Evolutionary conservation across 768 basidiomycete species (phyloP), one percentile per base, ranked within the genome.

Genomic region (Brasilioporus rufonigricans): DNA sequence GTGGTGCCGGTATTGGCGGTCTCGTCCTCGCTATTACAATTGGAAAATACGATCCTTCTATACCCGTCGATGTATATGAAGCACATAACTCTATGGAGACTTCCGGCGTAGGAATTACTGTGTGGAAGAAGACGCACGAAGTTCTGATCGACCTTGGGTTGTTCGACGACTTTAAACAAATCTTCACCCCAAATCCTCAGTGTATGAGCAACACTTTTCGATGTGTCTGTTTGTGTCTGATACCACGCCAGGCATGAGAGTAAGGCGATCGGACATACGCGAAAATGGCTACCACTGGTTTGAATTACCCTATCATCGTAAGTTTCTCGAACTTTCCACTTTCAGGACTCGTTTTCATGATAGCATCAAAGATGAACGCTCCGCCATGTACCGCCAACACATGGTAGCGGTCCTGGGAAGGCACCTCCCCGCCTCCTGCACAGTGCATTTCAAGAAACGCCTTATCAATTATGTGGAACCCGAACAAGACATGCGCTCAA

Each of bases 51-150:
- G 57, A 73, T 59, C 48, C 58, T 18, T 53, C 55, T 1, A 61
- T 78, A 19, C 66, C 73, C 52, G 68, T 78, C 13, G 68, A 77
- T 53, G 55, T 82, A 5, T 82, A 81, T 55, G 81, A 82, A 66
- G 72, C 77, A 4, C 75, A 71, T n/a, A 58, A 72, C 2, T 71
- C 72, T 27, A 69, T 79, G 24, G 70, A 72, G 8, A 71, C 71
- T 9, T 58, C 70, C 12, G 78, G 78, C 6, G 74, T 73, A 6
- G 77, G 80, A 64, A 41, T 79, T 69, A 41, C 75, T 65, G 69
- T 81, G 5, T 80, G 79, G 80, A 63, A 64, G 10, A 67, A 77
- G 36, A 78, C 79, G 9, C 77, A 77, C 76, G 67, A 65, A 7
- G 69, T 80, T 19, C 59, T 82, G 56, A 65, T 73, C 26, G 61